A percentile compares a stretch with the other conserved stretches of the same genome.
phyloP scores from a whole-genome alignment of 306 rosid genomes.

The Dryas alaskensis region DNA sequence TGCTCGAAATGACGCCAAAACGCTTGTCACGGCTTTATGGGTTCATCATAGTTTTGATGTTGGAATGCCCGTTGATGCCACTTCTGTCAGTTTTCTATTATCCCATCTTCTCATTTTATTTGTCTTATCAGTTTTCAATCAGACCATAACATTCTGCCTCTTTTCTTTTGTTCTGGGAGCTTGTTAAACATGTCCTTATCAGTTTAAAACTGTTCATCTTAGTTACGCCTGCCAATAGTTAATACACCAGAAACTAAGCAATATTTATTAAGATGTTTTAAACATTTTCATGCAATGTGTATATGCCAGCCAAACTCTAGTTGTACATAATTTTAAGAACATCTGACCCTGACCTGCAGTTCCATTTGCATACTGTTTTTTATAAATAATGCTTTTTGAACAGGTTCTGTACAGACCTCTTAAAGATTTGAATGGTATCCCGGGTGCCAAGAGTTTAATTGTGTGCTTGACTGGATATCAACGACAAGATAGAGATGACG shows the following conservation, averaged over 20 bases:
- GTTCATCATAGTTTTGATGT: conserved; percentile 75
- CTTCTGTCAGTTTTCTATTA: conserved; percentile 50
- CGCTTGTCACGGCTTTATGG: conserved; percentile 77
- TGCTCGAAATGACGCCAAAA: conserved; percentile 70
- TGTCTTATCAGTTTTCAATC: background rate
- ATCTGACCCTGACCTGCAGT: background rate
- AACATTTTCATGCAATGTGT: background rate
- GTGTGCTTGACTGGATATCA: conserved; percentile 92
- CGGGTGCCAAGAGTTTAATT: conserved; percentile 57
- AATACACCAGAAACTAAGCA: background rate
- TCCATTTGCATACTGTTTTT: background rate
- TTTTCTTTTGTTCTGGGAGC: background rate
- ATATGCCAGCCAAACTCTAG: background rate
- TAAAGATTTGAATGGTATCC: conserved; percentile 66
- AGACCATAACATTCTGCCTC: background rate
- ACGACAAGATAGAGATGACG: conserved; percentile 89
- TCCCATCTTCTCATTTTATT: background rate
- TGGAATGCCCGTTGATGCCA: conserved; percentile 57
- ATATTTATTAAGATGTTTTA: background rate
- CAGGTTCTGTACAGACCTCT: conserved; percentile 86
- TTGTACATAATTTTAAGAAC: too few species aligned
- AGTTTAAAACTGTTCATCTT: background rate
- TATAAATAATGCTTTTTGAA: conserved; percentile 7
- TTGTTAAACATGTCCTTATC: background rate
- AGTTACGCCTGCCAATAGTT: background rate